A percentile compares a stretch with the other conserved stretches of the same genome.
Conservation (phyloP, 139 green algal genomes). For the Coelastrella sp. region DNA sequence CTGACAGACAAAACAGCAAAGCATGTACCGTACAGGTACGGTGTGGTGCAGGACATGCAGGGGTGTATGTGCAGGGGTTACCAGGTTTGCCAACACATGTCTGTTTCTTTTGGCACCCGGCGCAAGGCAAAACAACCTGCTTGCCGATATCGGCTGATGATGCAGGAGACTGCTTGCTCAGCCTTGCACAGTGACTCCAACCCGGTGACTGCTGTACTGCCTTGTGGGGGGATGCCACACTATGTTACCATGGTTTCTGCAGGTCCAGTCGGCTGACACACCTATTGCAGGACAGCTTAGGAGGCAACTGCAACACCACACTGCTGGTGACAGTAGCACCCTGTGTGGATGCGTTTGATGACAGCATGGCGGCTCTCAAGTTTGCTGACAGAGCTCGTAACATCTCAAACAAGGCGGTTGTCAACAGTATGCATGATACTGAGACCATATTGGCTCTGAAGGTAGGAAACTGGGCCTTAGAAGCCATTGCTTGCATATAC, state of each 20-base stretch:
- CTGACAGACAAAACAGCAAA: constrained; percentile 56
- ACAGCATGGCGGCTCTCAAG: constrained; percentile 29
- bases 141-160: no score
- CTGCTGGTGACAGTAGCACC: constrained; percentile 25
- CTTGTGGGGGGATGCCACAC: neutral
- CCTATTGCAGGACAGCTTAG: constrained; percentile 81
- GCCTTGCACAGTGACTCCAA: neutral
- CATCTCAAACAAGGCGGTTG: constrained; percentile 68
- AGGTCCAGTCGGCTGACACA: constrained; percentile 83
- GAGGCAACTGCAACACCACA: constrained; percentile 38
- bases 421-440: constrained; percentile 59
- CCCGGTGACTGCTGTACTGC: no score
- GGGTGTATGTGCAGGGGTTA: no score
- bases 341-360: constrained; percentile 30
- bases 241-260: neutral
- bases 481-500: no score
- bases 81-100: no score
- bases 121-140: no score
- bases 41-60: neutral
- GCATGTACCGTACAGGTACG: constrained; percentile 74
- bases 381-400: constrained; percentile 65
- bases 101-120: no score
- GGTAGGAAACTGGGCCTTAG: neutral
- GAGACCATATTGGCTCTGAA: constrained; percentile 59
- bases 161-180: neutral